Evolutionary conservation across 257 asterid species (phyloP).

Genomic region (Lantana camara): DNA sequence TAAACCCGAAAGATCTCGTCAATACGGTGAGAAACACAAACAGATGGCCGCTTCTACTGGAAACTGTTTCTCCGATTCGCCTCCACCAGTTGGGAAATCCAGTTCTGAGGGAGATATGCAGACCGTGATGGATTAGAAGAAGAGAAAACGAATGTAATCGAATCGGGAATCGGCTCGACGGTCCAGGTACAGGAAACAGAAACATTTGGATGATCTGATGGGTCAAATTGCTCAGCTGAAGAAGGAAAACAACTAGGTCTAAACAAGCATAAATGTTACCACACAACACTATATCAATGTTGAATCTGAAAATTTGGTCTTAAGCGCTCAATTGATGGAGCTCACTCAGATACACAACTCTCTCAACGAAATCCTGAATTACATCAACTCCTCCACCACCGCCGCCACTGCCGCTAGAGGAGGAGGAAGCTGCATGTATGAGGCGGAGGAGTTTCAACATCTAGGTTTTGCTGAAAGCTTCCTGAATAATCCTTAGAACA

Average conservation of each 20-base stretch:
- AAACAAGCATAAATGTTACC: conserved; percentile 39
- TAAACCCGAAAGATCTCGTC: not conserved
- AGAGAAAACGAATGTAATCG: conserved; percentile 83
- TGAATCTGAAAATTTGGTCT: conserved; percentile 76
- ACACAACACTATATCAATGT: conserved; percentile 48
- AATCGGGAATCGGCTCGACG: conserved; percentile 92
- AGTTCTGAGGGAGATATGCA: conserved; percentile 53
- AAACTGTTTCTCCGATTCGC: conserved; percentile 59
- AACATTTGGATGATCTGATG: conserved; percentile 72
- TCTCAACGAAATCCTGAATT: conserved; percentile 57
- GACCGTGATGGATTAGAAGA: conserved; percentile 56
- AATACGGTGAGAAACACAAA: not conserved
- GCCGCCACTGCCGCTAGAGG: conserved; percentile 1
- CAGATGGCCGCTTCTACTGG: conserved; percentile 73
- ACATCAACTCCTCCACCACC: conserved; percentile 41
- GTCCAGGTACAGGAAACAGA: conserved; percentile 87
- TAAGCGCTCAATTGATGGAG: conserved; percentile 82
- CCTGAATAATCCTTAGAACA: conserved; percentile 56
- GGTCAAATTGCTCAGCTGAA: conserved; percentile 51
- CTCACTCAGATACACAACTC: conserved; percentile 71
- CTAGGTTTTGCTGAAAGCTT: conserved; percentile 32
- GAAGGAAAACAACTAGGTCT: conserved; percentile 56
- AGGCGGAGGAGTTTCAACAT: conserved; percentile 43
- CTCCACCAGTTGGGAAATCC: conserved; percentile 47
- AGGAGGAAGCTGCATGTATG: conserved; percentile 34